Conservation (phyloP, 2,329 filamentous ascomycete species). For the Colletotrichum chlorophyti region DNA sequence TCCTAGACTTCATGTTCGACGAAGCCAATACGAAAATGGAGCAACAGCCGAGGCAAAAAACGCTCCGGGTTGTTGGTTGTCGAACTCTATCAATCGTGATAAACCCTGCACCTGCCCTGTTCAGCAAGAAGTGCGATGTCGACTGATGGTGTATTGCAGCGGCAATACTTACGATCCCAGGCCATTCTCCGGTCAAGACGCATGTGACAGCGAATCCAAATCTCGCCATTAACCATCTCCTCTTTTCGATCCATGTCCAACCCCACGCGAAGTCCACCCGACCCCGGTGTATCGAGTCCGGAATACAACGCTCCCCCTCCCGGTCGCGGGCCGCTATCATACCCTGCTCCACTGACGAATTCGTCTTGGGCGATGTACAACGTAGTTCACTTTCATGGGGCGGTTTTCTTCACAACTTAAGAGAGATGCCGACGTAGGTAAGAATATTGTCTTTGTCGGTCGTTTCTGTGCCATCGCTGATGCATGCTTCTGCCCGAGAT, state of each 20-base stretch:
- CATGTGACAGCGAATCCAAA: not conserved
- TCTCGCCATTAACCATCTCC: not conserved
- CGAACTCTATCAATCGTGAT: no score
- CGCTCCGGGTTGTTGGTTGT: no score
- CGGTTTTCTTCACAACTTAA: not conserved
- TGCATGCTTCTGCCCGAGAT: not conserved
- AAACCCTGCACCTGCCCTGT: not conserved
- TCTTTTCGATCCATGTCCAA: not conserved
- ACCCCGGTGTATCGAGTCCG: no score
- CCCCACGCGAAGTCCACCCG: not conserved
- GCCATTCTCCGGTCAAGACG: not conserved
- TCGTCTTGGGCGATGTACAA: no score
- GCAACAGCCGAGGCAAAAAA: no score
- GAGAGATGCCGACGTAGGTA: not conserved
- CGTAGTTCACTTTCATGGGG: not conserved
- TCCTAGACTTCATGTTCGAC: no score
- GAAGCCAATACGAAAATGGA: no score
- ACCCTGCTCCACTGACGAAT: not conserved
- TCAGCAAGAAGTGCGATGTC: not conserved
- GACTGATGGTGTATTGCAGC: not conserved
- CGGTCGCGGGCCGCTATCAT: not conserved
- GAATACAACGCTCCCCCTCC: not conserved
- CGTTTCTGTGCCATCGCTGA: no score
- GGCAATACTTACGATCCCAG: not conserved
- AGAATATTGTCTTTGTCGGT: no score